Percentiles rank a stretch among this genome's conserved stretches.
These are phyloP conservation scores for Cercospora sojina DNA, from an alignment of 2,329 filamentous ascomycete species.

Conservation along the genomic window DNA sequence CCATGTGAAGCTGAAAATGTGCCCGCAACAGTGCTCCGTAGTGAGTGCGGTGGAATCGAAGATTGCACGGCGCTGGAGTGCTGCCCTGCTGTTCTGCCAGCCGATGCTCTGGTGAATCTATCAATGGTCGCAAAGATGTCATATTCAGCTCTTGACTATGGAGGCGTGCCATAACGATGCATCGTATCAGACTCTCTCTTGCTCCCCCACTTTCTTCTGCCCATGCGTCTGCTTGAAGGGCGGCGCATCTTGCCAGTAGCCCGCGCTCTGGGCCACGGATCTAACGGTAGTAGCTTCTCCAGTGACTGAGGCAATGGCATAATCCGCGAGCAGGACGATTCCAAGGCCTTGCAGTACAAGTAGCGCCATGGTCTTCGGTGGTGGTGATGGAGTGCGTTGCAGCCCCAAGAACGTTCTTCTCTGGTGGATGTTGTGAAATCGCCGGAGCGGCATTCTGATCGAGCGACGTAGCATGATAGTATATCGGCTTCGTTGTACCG, in stretches of 20 bases:
- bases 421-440: conserved; percentile 16
- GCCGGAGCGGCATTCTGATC: not conserved
- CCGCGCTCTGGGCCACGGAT: conserved; percentile 32
- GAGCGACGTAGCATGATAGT: conserved; percentile 8
- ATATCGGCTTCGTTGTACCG: not conserved
- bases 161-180: not conserved
- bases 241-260: conserved; percentile 31
- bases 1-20: not conserved
- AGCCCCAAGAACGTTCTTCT: conserved; percentile 35
- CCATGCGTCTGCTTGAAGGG: conserved; percentile 26
- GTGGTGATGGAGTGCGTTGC: conserved; percentile 34
- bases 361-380: conserved; percentile 34
- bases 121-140: not conserved
- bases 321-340: conserved; percentile 36
- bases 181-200: not conserved
- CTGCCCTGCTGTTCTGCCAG: not conserved
- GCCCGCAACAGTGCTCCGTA: not conserved
- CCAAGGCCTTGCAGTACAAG: conserved; percentile 38
- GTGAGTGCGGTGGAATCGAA: not conserved
- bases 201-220: conserved; percentile 5
- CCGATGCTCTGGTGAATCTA: not conserved
- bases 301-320: conserved; percentile 28
- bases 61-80: not conserved
- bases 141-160: not conserved
- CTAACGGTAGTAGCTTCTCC: conserved; percentile 29